These are phyloP conservation scores for Erodium chrysanthum DNA, from an alignment of 441 rosid species.

Conservation along the genomic window DNA sequence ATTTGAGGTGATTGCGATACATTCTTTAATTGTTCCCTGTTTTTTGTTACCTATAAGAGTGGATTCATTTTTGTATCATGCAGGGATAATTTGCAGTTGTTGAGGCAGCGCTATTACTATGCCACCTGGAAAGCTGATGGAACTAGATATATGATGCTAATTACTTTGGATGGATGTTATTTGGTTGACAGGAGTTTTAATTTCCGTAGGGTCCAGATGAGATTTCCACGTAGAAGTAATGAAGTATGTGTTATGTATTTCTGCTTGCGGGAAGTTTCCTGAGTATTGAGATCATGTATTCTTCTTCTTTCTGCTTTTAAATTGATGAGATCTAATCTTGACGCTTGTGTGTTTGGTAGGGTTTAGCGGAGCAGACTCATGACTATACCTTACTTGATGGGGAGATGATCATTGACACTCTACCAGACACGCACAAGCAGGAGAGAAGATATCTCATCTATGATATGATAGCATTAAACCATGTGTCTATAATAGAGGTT, in stretches of 20 bases:
- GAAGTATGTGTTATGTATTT: slow-evolving; percentile 49
- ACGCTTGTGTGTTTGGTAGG: slow-evolving; percentile 35
- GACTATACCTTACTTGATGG: slow-evolving; percentile 91
- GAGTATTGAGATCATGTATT: no score
- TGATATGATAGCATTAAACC: slow-evolving; percentile 87
- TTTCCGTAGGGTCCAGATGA: slow-evolving; percentile 93
- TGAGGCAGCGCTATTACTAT: slow-evolving; percentile 93
- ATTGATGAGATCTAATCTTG: slow-evolving; percentile 14
- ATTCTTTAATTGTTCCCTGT: background rate
- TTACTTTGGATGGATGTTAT: slow-evolving; percentile 83
- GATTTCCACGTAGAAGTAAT: slow-evolving; percentile 66
- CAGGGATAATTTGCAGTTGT: slow-evolving; percentile 86
- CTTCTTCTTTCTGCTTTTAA: no score
- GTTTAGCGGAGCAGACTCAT: slow-evolving; percentile 67
- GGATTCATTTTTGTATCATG: slow-evolving; percentile 17
- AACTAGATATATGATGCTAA: slow-evolving; percentile 94
- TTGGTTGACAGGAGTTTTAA: slow-evolving; percentile 81
- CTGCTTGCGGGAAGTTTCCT: slow-evolving; percentile 13
- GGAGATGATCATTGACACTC: slow-evolving; percentile 88
- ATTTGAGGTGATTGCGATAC: slow-evolving; percentile 1
- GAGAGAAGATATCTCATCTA: slow-evolving; percentile 98
- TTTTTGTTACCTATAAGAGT: background rate
- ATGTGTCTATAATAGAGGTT: slow-evolving; percentile 77
- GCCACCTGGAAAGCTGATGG: slow-evolving; percentile 99
- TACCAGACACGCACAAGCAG: slow-evolving; percentile 83